Percentiles rank a stretch among this genome's conserved stretches.
Evolutionary conservation across 495 filamentous ascomycete species (phyloP).

Genomic region (Neurospora africana): DNA sequence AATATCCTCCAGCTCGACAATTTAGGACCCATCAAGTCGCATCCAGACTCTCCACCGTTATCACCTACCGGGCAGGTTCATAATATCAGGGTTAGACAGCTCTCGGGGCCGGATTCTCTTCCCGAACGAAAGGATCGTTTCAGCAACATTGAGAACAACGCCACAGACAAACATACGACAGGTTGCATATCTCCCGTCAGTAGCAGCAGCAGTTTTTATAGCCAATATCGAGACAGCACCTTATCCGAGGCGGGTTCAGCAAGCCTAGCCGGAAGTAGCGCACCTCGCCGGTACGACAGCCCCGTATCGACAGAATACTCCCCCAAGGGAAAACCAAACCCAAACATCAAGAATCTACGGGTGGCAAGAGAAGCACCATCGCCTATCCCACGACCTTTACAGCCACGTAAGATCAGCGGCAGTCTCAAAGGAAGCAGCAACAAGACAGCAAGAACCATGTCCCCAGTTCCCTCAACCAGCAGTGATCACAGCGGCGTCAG

Average conservation of each 20-base stretch:
- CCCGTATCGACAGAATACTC: not conserved
- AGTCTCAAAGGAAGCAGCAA: not conserved
- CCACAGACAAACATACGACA: not conserved
- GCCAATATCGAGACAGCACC: not conserved
- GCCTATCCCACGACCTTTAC: not conserved
- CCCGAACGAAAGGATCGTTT: not conserved
- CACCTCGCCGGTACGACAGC: not conserved
- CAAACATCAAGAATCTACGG: not conserved
- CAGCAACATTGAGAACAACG: not conserved
- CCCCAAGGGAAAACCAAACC: not conserved
- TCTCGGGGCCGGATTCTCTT: conserved; percentile 10
- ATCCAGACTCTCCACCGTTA: not conserved
- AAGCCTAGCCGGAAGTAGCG: not conserved
- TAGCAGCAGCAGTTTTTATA: conserved; percentile 9
- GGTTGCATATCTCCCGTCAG: conserved; percentile 10
- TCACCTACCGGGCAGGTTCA: conserved; percentile 14
- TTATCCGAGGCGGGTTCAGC: not conserved
- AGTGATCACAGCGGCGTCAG: not conserved
- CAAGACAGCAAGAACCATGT: not conserved
- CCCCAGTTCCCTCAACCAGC: not conserved
- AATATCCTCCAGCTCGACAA: conserved; percentile 7
- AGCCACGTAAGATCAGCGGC: not conserved
- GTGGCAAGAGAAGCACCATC: not conserved
- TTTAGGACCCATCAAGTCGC: not conserved
- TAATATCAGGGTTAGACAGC: conserved; percentile 12